Percentiles rank a stretch among this genome's conserved stretches.
These are phyloP conservation scores for Fistulina hepatica DNA, from an alignment of 1,284 basidiomycete genomes.

Conservation along the genomic window DNA sequence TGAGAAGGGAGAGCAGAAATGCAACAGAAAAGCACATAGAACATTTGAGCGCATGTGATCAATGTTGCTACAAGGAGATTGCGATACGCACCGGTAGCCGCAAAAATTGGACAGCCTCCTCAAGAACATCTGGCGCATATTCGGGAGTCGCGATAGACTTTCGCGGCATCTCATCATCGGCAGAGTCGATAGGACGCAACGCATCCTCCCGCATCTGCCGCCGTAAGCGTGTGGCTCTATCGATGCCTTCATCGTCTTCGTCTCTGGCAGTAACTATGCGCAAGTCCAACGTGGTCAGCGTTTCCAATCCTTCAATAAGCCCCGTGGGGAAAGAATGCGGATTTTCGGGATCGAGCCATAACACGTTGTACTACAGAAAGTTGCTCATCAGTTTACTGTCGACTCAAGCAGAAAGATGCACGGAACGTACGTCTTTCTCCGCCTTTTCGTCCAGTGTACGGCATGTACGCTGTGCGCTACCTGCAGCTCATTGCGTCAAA, in stretches of 20 bases:
- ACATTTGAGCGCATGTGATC: no score
- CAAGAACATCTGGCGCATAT: constrained; percentile 43
- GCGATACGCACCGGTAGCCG: constrained; percentile 44
- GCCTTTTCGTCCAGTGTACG: constrained; percentile 57
- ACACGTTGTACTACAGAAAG: constrained; percentile 54
- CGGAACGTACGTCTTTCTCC: constrained; percentile 43
- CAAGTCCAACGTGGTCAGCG: constrained; percentile 25
- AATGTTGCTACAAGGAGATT: constrained; percentile 9
- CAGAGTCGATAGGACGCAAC: constrained; percentile 37
- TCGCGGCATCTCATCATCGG: constrained; percentile 20
- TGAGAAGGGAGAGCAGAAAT: no score
- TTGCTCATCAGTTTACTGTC: constrained; percentile 7
- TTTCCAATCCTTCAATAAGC: constrained; percentile 45
- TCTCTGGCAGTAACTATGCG: constrained; percentile 19
- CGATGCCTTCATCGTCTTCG: constrained; percentile 16
- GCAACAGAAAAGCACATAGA: no score
- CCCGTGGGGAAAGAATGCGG: constrained; percentile 54
- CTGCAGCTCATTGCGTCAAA: constrained; percentile 19
- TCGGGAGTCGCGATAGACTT: constrained; percentile 20
- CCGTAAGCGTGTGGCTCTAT: constrained; percentile 41
- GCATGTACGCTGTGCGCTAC: constrained; percentile 61
- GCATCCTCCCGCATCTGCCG: constrained; percentile 62
- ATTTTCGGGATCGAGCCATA: constrained; percentile 62
- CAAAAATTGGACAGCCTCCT: constrained; percentile 59
- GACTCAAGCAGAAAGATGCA: constrained; percentile 8